Evolutionary conservation across 2,329 filamentous ascomycete genomes (phyloP), one percentile per base, ranked within the genome.

Genomic region (Stachybotrys elegans): DNA sequence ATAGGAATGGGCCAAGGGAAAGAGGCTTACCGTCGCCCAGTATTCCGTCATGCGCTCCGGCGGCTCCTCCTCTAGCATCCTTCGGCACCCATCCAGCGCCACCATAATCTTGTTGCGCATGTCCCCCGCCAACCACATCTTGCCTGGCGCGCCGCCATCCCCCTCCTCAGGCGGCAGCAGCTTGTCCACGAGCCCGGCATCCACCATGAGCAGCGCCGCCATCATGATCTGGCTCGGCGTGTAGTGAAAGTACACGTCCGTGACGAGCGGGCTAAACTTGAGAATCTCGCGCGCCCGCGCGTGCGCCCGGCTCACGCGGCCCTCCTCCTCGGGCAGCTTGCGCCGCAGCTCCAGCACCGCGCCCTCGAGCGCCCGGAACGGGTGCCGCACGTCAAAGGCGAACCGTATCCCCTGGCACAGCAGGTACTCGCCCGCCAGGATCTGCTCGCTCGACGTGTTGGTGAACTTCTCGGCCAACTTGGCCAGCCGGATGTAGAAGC

Each of bases 211-310:
- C 22, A 96, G 68, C 0, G 91, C 83, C 0, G 88, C 84, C 47
- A 97, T 76, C 83, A 91, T 91, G 61, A 97, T 95, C 63, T 98
- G 93, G 20, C 88, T 86, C 0, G 93, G 93, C 0, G 92, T 92
- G 68, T 88, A 97, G 65, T 95, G 85, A 67, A 97, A 96, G 69
- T 97, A 97, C n/a, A 81, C 90, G 57, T 98, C 93, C 21, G 92
- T 95, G 48, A 96, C 76, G 41, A 95, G 71, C 0, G 90, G 87
- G 45, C 88, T 86, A 43, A 83, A 85, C 59, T 88, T 88, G 43
- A 94, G 78, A 38, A 88, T 75, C 17, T 83, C 79, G 34, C 86
- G 78, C 0, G 91, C 86, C 42, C 76, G 77, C n/a, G 73, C 72
- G 59, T 95, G 90, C 0, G 88, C 88, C 11, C 73, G 72, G 40